These are phyloP conservation scores for Dryas octopetala DNA, from an alignment of 306 rosid species.

Conservation along the genomic window DNA sequence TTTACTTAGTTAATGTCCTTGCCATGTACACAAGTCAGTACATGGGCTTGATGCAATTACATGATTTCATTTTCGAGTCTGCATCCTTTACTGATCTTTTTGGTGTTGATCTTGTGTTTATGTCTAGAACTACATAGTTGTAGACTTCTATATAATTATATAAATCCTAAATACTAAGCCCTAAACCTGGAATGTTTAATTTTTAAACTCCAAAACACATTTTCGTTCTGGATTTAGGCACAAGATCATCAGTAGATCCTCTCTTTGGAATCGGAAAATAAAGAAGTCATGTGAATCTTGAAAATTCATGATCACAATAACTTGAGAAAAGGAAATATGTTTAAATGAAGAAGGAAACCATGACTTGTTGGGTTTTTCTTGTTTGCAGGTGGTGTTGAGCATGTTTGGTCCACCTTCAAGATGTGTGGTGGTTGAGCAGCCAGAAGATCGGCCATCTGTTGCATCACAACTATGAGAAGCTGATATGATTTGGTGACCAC, in stretches of 20 bases:
- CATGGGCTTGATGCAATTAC: not conserved
- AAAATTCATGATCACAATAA: not conserved
- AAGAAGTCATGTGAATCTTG: not conserved
- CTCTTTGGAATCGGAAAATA: not conserved
- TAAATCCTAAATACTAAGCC: too few species aligned
- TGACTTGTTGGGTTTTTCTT: not conserved
- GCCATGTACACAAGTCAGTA: not conserved
- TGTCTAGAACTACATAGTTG: too few species aligned
- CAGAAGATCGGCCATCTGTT: slow-evolving; percentile 51
- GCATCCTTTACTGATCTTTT: too few species aligned
- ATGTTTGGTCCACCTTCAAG: slow-evolving; percentile 95
- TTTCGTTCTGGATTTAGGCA: too few species aligned
- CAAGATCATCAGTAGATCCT: too few species aligned
- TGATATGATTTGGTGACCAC: not conserved
- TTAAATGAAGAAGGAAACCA: not conserved
- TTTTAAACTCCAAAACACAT: too few species aligned
- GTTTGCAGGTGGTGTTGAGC: slow-evolving; percentile 78
- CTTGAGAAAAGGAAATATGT: not conserved
- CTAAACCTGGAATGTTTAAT: too few species aligned
- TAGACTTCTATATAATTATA: too few species aligned
- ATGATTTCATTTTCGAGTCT: not conserved
- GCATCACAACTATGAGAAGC: slow-evolving; percentile 39
- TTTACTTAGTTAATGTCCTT: not conserved
- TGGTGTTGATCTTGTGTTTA: not conserved
- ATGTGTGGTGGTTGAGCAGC: slow-evolving; percentile 45